These are phyloP conservation scores for Saccharomycopsis oosterbeekiorum DNA, from an alignment of 805 yeast species.

Conservation along the genomic window DNA sequence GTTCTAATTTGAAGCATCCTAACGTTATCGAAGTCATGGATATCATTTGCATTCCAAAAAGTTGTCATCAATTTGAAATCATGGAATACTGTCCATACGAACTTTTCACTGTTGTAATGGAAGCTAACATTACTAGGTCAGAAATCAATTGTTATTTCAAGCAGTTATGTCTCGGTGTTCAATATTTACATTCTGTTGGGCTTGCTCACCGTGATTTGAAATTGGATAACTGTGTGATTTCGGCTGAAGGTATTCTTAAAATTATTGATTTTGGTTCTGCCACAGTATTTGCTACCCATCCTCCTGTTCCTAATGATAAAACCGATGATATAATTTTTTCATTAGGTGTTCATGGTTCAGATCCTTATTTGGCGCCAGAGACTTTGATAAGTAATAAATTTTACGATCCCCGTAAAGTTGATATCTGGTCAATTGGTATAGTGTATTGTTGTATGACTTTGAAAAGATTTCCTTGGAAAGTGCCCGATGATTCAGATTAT, in stretches of 20 bases:
- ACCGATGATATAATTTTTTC: conserved; percentile 38
- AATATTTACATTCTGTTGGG: conserved; percentile 66
- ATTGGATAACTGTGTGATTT: conserved; percentile 74
- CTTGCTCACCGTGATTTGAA: conserved; percentile 77
- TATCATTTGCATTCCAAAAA: conserved; percentile 49
- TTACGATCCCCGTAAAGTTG: conserved; percentile 72
- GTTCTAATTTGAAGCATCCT: conserved; percentile 73
- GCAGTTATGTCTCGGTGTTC: conserved; percentile 64
- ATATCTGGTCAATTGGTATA: conserved; percentile 78
- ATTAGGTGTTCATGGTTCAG: conserved; percentile 77
- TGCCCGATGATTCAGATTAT: conserved; percentile 60
- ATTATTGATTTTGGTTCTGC: conserved; percentile 81
- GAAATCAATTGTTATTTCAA: conserved; percentile 76
- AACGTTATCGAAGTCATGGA: conserved; percentile 73
- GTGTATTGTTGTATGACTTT: conserved; percentile 82
- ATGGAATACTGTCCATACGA: conserved; percentile 84
- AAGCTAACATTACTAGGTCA: conserved; percentile 69
- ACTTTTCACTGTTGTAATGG: conserved; percentile 81
- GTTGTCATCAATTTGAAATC: conserved; percentile 64
- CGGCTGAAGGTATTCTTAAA: conserved; percentile 62
- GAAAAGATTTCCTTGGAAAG: conserved; percentile 82
- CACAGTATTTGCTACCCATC: conserved; percentile 62
- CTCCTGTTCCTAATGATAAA: conserved; percentile 39
- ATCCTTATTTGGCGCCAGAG: conserved; percentile 82
- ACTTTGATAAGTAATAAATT: conserved; percentile 39